Base-by-base conservation (phyloP, 192 early-diverging fungal species). In the Entophlyctis luteolus region DNA sequence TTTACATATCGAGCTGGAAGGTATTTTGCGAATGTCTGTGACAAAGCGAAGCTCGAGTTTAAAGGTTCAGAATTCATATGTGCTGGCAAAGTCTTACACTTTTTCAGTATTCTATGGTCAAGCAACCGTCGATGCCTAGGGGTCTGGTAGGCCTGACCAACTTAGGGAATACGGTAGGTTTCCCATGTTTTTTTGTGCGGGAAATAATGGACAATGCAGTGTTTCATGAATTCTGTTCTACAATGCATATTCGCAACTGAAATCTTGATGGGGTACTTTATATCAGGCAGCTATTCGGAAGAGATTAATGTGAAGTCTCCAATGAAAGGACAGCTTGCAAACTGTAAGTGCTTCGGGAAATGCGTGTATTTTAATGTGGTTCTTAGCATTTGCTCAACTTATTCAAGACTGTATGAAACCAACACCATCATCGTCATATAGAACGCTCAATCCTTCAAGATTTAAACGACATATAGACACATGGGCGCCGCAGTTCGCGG, bases 401-500 rank as follows among this genome's bases (percentile, higher is more conserved):
- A 27, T 79, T 8, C 47, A 72, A 28, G 55, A 59, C 23, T 16
- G 18, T 14, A 14, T 53, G 18, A 27, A 16, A 6, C 55, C 55
- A 22, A 34, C 55, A 22, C 16, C 45, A 36, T 1, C 47, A 20
- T 16, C 62, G n/a, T 50, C 45, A 18, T 16, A 8, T 18, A 28
- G 55, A 22, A 42, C 84, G n/a, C 59, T 93, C 4, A 89, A 87
- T 14, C 93, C 95, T 1, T 79, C 79, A 0, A 72, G 75, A 14
- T 90, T 98, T 72, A 86, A 93, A 38, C 66, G 81, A 42, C 85
- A 87, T 0, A 80, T 98, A 3, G 83, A 84, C 31, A 74, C 78
- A 28, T 87, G 88, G 75, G 88, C 91, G 23, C 81, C 87, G 3
- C 90, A 94, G 65, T 96, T 94, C 66, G 77, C 76, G 27, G 90